A percentile compares a stretch with the other conserved stretches of the same genome.
phyloP scores from a whole-genome alignment of 345 rosid genomes.

The Arabidopsis arenosa region DNA sequence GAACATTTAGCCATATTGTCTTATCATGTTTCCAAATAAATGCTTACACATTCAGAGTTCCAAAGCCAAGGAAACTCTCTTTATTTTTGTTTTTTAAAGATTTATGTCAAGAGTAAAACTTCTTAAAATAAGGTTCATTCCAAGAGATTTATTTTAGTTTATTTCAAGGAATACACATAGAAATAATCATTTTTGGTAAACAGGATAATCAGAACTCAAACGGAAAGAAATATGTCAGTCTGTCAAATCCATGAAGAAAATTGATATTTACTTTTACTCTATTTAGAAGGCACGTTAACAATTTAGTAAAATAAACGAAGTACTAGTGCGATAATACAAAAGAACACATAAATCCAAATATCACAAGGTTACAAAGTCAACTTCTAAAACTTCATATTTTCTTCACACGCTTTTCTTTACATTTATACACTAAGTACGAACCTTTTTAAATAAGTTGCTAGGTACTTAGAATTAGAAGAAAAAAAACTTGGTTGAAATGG shows the following conservation, averaged over 20 bases:
- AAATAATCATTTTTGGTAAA: background rate
- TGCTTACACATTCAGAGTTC: constrained; percentile 9
- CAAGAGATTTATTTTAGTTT: background rate
- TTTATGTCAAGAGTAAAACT: background rate
- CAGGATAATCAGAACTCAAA: constrained; percentile 14
- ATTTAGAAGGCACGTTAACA: constrained; percentile 2
- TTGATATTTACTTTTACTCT: constrained; percentile 26
- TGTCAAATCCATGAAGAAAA: background rate
- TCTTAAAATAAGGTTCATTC: constrained; percentile 10
- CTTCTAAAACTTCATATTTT: constrained; percentile 22
- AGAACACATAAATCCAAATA: constrained; percentile 22
- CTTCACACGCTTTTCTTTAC: constrained; percentile 38
- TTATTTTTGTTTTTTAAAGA: background rate
- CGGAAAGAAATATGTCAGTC: constrained; percentile 14
- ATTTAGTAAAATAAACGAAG: background rate
- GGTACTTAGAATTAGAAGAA: constrained; percentile 2
- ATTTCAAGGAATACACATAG: background rate
- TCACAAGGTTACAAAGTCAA: constrained; percentile 41
- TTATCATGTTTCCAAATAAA: background rate
- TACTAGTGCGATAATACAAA: background rate
- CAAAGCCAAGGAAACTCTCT: background rate
- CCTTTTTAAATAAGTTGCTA: constrained; percentile 33
- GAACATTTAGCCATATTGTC: constrained; percentile 11
- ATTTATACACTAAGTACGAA: constrained; percentile 11
- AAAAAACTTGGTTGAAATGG: background rate